Base-by-base conservation (phyloP, 2,329 filamentous ascomycete genomes). In the Cladosporium halotolerans region DNA sequence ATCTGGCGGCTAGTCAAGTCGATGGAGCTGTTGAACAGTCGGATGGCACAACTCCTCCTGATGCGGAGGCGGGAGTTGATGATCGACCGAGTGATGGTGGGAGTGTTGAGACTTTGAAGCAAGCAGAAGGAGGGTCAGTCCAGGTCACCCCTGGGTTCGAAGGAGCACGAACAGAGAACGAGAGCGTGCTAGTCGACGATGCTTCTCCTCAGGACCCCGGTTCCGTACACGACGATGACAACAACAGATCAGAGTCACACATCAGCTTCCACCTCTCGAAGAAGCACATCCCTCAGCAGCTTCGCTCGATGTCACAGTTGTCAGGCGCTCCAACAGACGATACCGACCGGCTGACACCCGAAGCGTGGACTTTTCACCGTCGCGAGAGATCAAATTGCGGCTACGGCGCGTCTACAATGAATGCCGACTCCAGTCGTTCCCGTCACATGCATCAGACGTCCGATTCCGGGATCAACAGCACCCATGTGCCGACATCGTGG, bases 251-350 rank as follows among this genome's bases (percentile, higher is more conserved):
- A 28, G 18, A 43, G 13, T 43, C 40, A 9, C 19, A 31, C 32
- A 33, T 31, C 33, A 62, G 56, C 46, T 36, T 74, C 2, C 73
- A 74, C 55, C 64, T 76, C 1, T 62, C 71, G 46, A 69, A 65
- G 32, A 74, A 75, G 72, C 66, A 70, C 10, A 75, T 76, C 28
- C 73, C 71, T 2, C 69, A 73, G 47, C 72, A 74, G 59, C 61
- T 76, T 11, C 71, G 73, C 6, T 73, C 70, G 6, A 67, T 67
- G 13, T 75, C 72, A 3, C 61, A 68, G 10, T 66, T 70, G 3
- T 73, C 71, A n/a, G 56, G 58, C 32, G 23, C 23, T 28, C 36
- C 44, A 3, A 45, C 51, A 9, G 59, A 58, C 4, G 45, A 50
- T 14, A 33, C 39, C 41, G 31, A 57, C 19, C 41, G 39, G n/a